Base-by-base conservation (phyloP, 257 asterid species). In the Fraxinus pennsylvanica region DNA sequence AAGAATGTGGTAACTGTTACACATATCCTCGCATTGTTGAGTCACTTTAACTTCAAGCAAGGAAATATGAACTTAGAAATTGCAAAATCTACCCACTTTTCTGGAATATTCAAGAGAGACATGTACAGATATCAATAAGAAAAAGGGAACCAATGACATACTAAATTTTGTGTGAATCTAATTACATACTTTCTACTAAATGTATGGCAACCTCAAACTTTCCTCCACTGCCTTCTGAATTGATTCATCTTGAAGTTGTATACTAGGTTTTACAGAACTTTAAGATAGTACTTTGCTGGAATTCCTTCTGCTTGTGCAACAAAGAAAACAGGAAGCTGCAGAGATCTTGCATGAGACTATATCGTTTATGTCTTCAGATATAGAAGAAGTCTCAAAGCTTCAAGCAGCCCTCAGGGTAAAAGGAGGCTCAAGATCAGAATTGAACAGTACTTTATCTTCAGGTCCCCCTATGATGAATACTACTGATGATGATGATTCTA, bases 281-380 rank as follows among this genome's bases (percentile, higher is more conserved):
- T 43, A 32, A 47, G 43, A 38, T 61, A 7, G 65, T 70, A 45
- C 30, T 73, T 43, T 10, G 77, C 91, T 95, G 73, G 98, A 95
- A 80, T 95, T 95, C 77, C 92, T 95, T 72, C 81, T 91, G 69
- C 86, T 90, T 35, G 84, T 89, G 65, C 97, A 89, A 76, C 98
- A 88, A 84, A 85, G 88, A 77, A 95, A 93, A 84, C 97, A 89
- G 72, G 98, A 93, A 67, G 87, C 86, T 9, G 88, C 91, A 0
- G 89, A 89, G 80, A 84, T 65, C 80, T 85, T 95, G 85, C 85
- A 82, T 4, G 97, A 95, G 78, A 90, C 87, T 14, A 78, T 92
- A 76, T 89, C 94, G 17, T 81, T 88, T 74, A 74, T 95, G 77
- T 84, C 97, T 57, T 88, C 97, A 9, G 99, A 95, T 82, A 84